Conservation (phyloP, 495 filamentous ascomycete species). For the Trichoderma erinaceum region DNA sequence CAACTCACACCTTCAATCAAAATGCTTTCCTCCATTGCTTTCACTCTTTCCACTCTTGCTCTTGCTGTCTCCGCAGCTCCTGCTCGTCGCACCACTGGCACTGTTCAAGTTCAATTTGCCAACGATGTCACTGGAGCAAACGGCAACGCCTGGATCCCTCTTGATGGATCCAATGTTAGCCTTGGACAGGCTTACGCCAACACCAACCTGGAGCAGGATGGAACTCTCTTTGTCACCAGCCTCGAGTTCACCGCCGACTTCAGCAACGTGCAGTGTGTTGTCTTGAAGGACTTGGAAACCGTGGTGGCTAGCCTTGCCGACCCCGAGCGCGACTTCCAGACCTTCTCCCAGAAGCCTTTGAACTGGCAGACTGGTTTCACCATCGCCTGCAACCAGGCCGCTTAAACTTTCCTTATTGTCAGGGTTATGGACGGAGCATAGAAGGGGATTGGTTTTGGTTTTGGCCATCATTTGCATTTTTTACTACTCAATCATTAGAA, state of each 20-base stretch:
- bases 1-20: not conserved
- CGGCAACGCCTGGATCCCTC: conserved; percentile 5
- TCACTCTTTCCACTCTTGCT: conserved; percentile 6
- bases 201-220: not conserved
- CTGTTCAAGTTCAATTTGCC: conserved; percentile 7
- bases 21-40: not conserved
- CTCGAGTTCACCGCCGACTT: not conserved
- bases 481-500: not conserved
- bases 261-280: not conserved
- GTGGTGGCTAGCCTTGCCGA: not conserved
- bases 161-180: not conserved
- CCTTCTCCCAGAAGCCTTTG: not conserved
- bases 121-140: conserved; percentile 10
- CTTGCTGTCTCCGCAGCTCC: conserved; percentile 5
- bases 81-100: not conserved
- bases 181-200: conserved; percentile 6
- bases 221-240: conserved; percentile 1
- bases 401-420: not conserved
- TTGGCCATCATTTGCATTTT: not conserved
- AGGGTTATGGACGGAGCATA: not conserved
- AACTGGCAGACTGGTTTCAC: conserved; percentile 3
- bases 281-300: not conserved
- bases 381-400: not conserved
- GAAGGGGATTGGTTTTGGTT: not conserved
- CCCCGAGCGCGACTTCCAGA: not conserved